Percentiles rank a stretch among this genome's conserved stretches.
phyloP scores from a whole-genome alignment of 1,284 basidiomycete genomes.

The Chalciporus sp. region DNA sequence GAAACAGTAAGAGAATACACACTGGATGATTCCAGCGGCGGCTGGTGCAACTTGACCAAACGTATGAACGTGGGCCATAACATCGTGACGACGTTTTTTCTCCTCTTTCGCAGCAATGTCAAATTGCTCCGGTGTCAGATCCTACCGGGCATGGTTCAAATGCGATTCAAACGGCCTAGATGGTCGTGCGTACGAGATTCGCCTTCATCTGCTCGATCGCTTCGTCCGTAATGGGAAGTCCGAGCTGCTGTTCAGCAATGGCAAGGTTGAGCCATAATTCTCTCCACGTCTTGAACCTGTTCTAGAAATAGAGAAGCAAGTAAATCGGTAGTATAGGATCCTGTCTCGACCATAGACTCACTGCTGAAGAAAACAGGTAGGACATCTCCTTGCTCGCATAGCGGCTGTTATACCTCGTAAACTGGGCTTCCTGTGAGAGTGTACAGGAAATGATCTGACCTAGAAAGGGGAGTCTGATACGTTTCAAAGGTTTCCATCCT shows the following conservation, averaged over 20 bases:
- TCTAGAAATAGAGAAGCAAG: conserved; percentile 49
- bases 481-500: conserved; percentile 67
- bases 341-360: conserved; percentile 38
- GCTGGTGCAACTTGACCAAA: conserved; percentile 94
- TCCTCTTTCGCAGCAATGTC: conserved; percentile 92
- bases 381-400: conserved; percentile 99
- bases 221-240: conserved; percentile 86
- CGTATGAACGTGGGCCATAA: conserved; percentile 99
- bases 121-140: conserved; percentile 89
- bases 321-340: background rate
- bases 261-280: conserved; percentile 96
- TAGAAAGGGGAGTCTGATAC: conserved; percentile 77
- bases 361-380: conserved; percentile 90
- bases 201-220: conserved; percentile 94
- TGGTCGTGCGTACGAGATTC: conserved; percentile 68
- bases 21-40: conserved; percentile 98
- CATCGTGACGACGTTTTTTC: conserved; percentile 97
- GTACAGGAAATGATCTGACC: conserved; percentile 42
- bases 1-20: conserved; percentile 18
- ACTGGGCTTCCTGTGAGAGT: conserved; percentile 1
- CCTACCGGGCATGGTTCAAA: conserved; percentile 41
- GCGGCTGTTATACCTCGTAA: conserved; percentile 57
- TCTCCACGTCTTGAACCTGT: conserved; percentile 96
- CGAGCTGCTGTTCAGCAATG: conserved; percentile 95
- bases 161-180: background rate